Conservation (phyloP, 2,329 filamentous ascomycete species). For the Metarhizium guizhouense region DNA sequence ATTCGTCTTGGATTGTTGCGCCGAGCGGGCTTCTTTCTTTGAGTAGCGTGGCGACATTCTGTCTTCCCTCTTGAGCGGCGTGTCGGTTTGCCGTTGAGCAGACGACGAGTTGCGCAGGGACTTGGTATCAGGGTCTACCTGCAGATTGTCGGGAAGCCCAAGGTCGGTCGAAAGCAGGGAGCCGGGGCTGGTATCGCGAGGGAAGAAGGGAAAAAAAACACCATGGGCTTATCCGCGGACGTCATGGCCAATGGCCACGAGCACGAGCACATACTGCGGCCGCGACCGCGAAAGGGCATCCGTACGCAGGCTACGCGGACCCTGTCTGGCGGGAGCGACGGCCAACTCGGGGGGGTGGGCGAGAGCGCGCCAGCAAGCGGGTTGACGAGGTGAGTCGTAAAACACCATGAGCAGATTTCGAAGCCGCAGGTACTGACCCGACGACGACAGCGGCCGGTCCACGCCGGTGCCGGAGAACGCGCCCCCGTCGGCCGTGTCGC, state of each 20-base stretch:
- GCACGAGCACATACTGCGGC: slow-evolving; percentile 36
- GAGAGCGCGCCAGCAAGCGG: slow-evolving; percentile 30
- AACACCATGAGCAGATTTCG: slow-evolving; percentile 5
- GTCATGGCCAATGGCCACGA: slow-evolving; percentile 16
- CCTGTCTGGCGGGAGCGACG: slow-evolving; percentile 25
- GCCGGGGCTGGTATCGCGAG: too few species aligned
- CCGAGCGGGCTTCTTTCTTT: too few species aligned
- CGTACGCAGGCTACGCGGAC: slow-evolving; percentile 32
- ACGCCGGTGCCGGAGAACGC: slow-evolving; percentile 84
- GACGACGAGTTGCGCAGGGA: too few species aligned
- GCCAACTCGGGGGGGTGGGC: slow-evolving; percentile 19
- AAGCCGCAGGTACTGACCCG: not conserved
- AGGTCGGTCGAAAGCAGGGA: too few species aligned
- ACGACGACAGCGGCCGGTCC: slow-evolving; percentile 56
- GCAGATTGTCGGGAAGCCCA: too few species aligned
- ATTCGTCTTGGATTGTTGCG: too few species aligned
- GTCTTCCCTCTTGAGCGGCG: too few species aligned
- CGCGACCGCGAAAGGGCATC: slow-evolving; percentile 42
- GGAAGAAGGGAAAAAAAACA: too few species aligned
- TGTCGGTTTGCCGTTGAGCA: too few species aligned
- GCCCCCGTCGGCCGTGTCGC: slow-evolving; percentile 80
- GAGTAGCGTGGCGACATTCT: too few species aligned
- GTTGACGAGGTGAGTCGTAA: slow-evolving; percentile 32
- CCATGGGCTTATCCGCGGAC: slow-evolving; percentile 21
- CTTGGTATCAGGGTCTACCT: too few species aligned